Evolutionary conservation across 169 alveolate genomes (phyloP), one percentile per base, ranked within the genome.

Genomic region (Plasmodium berghei): DNA sequence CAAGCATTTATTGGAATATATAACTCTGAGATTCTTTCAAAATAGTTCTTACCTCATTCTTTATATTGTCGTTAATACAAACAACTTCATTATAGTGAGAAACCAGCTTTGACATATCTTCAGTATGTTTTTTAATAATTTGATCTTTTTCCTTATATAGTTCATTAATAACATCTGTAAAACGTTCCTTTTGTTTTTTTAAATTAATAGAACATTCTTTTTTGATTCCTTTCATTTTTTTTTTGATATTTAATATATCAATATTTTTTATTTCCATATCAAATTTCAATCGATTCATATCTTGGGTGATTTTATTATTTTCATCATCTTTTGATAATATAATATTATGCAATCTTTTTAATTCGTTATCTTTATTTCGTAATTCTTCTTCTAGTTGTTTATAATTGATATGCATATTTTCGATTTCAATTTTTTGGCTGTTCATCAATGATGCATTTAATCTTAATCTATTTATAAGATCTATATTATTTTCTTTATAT

Each of bases 401-500:
- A 80, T 67, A 80, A 64, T 80, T 80, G 72, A 80, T 80, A 55
- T 80, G 90, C 90, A 80, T 80, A 54, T 80, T 80, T 80, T 80
- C 90, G 9, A 80, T 80, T 80, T 80, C 90, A 0, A 80, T 80
- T 80, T 64, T 80, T 48, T 80, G 90, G 28, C 63, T 80, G 56
- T 80, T 80, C 72, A 80, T 80, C 10, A 80, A 18, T 10, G 90
- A 80, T 26, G 66, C 69, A 56, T 80, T 80, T 80, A 80, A 59
- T 16, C 83, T 80, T 54, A 80, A 48, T 18, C 83, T 20, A 28
- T 80, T 80, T 55, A 80, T 67, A 9, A 80, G 54, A 48, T 80
- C 90, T 9, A 63, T 80, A 61, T 80, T 80, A 72, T 71, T 64
- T 66, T 80, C 85, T 48, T 80, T 80, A 59, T 80, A 80, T 45